Evolutionary conservation across 441 rosid genomes (phyloP).

Genomic region (Breynia disticha): DNA sequence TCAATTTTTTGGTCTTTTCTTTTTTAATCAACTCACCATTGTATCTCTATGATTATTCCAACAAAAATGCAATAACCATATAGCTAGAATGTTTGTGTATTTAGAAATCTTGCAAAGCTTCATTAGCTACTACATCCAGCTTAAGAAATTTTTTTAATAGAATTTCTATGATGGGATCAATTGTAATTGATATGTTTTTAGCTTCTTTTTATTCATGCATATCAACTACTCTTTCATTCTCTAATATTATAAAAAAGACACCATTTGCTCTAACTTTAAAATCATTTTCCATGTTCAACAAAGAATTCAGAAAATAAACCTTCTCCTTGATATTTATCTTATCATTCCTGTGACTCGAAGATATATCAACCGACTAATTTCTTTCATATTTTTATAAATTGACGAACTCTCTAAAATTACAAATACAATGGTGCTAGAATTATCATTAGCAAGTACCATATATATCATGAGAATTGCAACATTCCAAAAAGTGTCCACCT

Average conservation of each 20-base stretch:
- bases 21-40: no score
- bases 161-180: constrained; percentile 70
- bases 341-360: constrained; percentile 87
- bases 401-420: no score
- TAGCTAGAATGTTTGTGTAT: constrained; percentile 97
- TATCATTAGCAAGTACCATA: no score
- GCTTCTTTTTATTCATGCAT: constrained; percentile 68
- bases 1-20: no score
- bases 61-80: constrained; percentile 99
- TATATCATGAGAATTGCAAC: no score
- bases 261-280: constrained; percentile 89
- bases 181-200: constrained; percentile 66
- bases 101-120: constrained; percentile 92
- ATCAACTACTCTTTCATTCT: constrained; percentile 83
- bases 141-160: constrained; percentile 81
- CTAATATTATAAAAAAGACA: constrained; percentile 90
- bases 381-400: no score
- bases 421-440: no score
- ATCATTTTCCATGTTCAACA: constrained; percentile 94
- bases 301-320: constrained; percentile 71
- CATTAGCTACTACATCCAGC: constrained; percentile 87
- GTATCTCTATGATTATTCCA: no score
- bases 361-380: constrained; percentile 66
- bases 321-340: constrained; percentile 86
- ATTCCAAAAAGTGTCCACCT: no score